A percentile compares a stretch with the other conserved stretches of the same genome.
phyloP scores from a whole-genome alignment of 192 early-diverging fungal species.

The Lobosporangium transversale region DNA sequence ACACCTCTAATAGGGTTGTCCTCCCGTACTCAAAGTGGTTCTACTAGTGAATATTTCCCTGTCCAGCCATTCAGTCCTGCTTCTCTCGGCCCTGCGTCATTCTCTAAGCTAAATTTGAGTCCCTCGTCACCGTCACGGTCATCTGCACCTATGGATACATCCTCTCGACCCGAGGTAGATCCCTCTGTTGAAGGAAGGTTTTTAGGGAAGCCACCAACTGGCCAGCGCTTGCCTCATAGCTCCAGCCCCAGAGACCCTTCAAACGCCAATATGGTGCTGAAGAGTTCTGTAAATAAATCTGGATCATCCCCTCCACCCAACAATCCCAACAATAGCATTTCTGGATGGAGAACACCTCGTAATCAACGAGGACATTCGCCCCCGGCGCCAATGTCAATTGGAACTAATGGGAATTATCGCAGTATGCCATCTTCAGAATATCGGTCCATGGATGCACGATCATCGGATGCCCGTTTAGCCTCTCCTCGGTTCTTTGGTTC shows the following conservation, averaged over 20 bases:
- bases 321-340: not conserved
- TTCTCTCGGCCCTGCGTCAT: constrained; percentile 41
- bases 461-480: constrained; percentile 16
- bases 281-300: constrained; percentile 4
- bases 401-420: constrained; percentile 3
- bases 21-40: constrained; percentile 7
- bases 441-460: not conserved
- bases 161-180: too few relatives aligned
- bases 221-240: not conserved
- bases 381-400: not conserved
- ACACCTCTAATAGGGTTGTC: constrained; percentile 37
- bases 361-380: constrained; percentile 26
- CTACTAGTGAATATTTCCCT: constrained; percentile 38
- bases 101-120: constrained; percentile 37
- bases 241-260: constrained; percentile 9
- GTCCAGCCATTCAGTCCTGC: constrained; percentile 46
- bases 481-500: constrained; percentile 33
- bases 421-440: not conserved
- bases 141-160: not conserved
- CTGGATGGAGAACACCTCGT: constrained; percentile 43
- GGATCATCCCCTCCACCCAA: constrained; percentile 17
- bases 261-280: not conserved
- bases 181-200: not conserved
- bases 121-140: constrained; percentile 5
- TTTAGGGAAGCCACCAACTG: constrained; percentile 1